phyloP scores from a whole-genome alignment of 768 basidiomycete genomes.

The Myochromella boudieri region DNA sequence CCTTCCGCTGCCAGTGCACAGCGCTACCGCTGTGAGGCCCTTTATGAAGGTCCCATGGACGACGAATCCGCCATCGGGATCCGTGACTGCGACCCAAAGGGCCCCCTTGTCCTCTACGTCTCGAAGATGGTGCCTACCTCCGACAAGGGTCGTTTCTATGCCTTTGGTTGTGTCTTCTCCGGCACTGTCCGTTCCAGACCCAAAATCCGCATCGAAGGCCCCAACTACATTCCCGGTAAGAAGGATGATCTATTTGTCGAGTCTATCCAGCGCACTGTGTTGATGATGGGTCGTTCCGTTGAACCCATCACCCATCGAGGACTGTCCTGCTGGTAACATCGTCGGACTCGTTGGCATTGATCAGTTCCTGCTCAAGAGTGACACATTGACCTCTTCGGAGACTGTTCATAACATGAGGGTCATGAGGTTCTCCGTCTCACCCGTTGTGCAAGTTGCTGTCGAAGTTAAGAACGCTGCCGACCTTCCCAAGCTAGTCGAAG shows the following conservation, averaged over 20 bases:
- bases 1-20: slow-evolving; percentile 97
- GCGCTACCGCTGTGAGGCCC: slow-evolving; percentile 97
- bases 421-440: slow-evolving; percentile 99
- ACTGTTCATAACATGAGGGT: slow-evolving; percentile 99
- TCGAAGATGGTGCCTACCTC: slow-evolving; percentile 99
- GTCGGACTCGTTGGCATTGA: slow-evolving; percentile 99
- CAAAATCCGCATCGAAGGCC: slow-evolving; percentile 99
- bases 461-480: slow-evolving; percentile 99
- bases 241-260: slow-evolving; percentile 98
- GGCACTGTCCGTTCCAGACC: slow-evolving; percentile 96
- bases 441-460: slow-evolving; percentile 98
- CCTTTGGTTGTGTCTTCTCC: slow-evolving; percentile 99
- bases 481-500: slow-evolving; percentile 99
- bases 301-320: slow-evolving; percentile 99
- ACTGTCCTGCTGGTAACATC: slow-evolving; percentile 99
- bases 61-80: slow-evolving; percentile 99
- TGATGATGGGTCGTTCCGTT: slow-evolving; percentile 99
- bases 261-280: slow-evolving; percentile 96
- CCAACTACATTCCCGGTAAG: slow-evolving; percentile 98
- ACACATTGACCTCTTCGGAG: slow-evolving; percentile 96
- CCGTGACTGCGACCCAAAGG: slow-evolving; percentile 96
- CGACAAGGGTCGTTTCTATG: slow-evolving; percentile 99
- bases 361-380: slow-evolving; percentile 99
- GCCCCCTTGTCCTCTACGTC: slow-evolving; percentile 95
- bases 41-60: slow-evolving; percentile 99